Evolutionary conservation across 345 rosid species (phyloP), one percentile per base, ranked within the genome.

Genomic region (Bretschneidera sinensis): DNA sequence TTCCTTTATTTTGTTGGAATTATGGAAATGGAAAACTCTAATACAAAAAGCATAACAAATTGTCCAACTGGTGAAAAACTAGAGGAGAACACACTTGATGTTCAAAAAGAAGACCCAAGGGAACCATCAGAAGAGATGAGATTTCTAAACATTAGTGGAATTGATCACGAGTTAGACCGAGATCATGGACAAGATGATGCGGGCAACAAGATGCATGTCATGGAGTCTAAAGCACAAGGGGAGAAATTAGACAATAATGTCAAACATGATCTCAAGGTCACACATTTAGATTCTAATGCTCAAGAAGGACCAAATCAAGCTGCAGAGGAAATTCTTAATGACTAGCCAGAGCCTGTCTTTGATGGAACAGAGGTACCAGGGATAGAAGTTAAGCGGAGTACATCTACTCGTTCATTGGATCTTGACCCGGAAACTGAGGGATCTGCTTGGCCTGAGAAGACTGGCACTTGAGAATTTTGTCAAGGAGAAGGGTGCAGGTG

Each of bases 381-480:
- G 50, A 71, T 71, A 73, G 79, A 78, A 74, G 74, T 68, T 62
- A 50, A 64, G 17, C 60, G 61, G 43, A 67, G 68, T 62, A 20
- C 52, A 25, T 74, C 85, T 68, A 50, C 57, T 15, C 66, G 24
- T 23, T 75, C 76, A 20, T 57, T 55, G 31, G 84, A 73, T 64
- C 63, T 64, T 63, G 77, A 50, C 57, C 43, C 75, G 25, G 72
- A 66, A 49, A 51, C 55, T 56, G 85, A 78, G 57, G 76, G 74
- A 43, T 73, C 82, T 66, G 76, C 35, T 20, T 81, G 85, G 94
- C 86, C 96, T 20, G 88, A 77, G 67, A 91, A 81, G 82, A 92
- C 90, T 57, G 53, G 79, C 82, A 18, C 65, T 91, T 59, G 81
- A 77, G 80, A 81, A 81, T 54, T 79, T 84, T 60, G 94, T 91